A percentile compares a stretch with the other conserved stretches of the same genome.
Evolutionary conservation across 129 eudicot species (phyloP).

Genomic region (Scalesia atractyloides): DNA sequence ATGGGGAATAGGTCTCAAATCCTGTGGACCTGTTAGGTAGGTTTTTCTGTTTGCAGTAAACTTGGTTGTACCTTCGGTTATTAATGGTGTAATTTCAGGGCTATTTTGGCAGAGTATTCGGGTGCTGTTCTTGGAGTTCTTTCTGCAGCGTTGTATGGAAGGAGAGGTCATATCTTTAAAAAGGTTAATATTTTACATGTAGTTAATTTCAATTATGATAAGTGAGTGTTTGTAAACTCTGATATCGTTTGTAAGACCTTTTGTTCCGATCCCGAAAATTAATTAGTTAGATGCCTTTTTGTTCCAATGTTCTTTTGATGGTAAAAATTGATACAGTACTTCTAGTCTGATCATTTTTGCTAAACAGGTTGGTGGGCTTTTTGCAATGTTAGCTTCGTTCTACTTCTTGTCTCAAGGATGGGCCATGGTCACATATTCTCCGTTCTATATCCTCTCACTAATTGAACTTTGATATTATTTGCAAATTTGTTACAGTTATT

Average conservation of each 20-base stretch:
- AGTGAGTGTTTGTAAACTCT: not conserved
- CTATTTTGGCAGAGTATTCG: conserved; percentile 81
- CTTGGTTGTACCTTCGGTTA: not conserved
- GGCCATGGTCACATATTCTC: conserved; percentile 81
- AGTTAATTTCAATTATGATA: not conserved
- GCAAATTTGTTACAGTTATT: not conserved
- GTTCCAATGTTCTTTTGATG: conserved; percentile 1
- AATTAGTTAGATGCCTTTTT: not conserved
- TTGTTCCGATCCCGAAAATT: not conserved
- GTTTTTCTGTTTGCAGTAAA: conserved; percentile 25
- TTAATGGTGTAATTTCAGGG: conserved; percentile 46
- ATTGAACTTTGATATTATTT: not conserved
- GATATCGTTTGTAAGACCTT: not conserved
- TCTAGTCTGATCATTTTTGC: not conserved
- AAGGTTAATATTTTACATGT: conserved; percentile 47
- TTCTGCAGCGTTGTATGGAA: conserved; percentile 83
- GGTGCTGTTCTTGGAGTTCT: conserved; percentile 97
- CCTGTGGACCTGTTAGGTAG: conserved; percentile 96
- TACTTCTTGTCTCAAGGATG: conserved; percentile 96
- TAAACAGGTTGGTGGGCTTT: conserved; percentile 81
- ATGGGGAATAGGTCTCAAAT: conserved; percentile 93
- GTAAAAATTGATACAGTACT: not conserved
- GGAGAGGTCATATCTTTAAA: conserved; percentile 75
- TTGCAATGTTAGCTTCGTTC: conserved; percentile 85
- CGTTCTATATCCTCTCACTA: conserved; percentile 73